Base-by-base conservation (phyloP, 768 basidiomycete species). In the Lactarius deliciosus region DNA sequence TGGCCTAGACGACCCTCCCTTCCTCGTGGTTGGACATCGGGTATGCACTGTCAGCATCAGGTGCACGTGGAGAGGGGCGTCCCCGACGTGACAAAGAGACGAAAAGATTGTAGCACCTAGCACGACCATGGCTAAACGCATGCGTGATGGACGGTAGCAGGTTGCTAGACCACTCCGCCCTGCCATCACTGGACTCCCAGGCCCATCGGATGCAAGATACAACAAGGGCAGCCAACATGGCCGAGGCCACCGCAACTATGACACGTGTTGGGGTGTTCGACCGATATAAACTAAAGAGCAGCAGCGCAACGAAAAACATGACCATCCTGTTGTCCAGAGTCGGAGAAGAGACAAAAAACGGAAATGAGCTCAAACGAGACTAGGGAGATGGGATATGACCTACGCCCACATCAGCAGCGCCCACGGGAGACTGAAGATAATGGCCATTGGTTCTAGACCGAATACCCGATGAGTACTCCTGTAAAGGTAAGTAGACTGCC, bases 331-430 rank as follows among this genome's bases (percentile, higher is more conserved):
- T 2, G 20, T 38, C 13, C 30, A 22, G n/a, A 10, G n/a, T 22
- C 45, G 22, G 40, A 13, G 30, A 2, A 25, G 3, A 16, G 43
- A 28, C 13, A 5, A 15, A 4, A 53, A 16, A 41, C 18, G 13
- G 8, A 32, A 25, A 63, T 28, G 36, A 40, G 11, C 18, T 43
- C 22, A 13, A 18, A 13, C 1, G 2, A n/a, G 15, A 1, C 25
- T 25, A 3, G 50, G 25, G 5, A 20, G 36, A 9, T 1, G 56
- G 22, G 5, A 34, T 1, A 8, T 16, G 13, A 79, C 84, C 74
- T 70, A 85, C 85, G 79, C 80, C 85, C 85, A 86, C 77, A 86
- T 80, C 47, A 86, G 76, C 36, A 53, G 22, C 2, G 50, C 50
- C 50, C 50, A 53, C 22, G 50, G 50, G 50, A 53, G 50, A 25